Percentiles rank a stretch among this genome's conserved stretches.
These are phyloP conservation scores for Coemansia umbellata DNA, from an alignment of 192 early-diverging fungal genomes.

Conservation along the genomic window DNA sequence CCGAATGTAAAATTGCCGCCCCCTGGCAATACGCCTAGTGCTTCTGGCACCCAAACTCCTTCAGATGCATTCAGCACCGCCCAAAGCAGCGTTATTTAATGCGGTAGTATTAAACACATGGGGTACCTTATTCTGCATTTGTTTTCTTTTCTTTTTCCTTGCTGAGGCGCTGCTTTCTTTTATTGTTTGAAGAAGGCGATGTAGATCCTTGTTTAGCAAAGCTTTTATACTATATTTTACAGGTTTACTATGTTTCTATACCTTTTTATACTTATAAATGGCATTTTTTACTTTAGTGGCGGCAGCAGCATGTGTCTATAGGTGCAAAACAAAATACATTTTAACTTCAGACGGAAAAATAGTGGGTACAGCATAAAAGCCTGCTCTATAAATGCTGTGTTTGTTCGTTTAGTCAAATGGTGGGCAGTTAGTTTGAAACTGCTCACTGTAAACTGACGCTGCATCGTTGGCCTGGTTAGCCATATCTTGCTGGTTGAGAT, in stretches of 20 bases:
- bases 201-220: no score
- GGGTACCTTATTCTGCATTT: neutral
- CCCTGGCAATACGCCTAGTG: conserved; percentile 3
- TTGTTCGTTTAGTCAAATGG: conserved; percentile 36
- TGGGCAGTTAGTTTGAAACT: conserved; percentile 50
- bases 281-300: no score
- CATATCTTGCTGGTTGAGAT: conserved; percentile 42
- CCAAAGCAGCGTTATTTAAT: conserved; percentile 29
- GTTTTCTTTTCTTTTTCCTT: neutral
- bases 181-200: no score
- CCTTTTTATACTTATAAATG: no score
- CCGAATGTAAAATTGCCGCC: conserved; percentile 12
- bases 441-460: conserved; percentile 28
- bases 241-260: no score
- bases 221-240: no score
- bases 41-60: conserved; percentile 41
- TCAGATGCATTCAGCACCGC: conserved; percentile 49
- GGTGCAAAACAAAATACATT: conserved; percentile 1
- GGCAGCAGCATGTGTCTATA: no score
- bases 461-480: conserved; percentile 14
- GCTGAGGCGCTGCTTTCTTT: conserved; percentile 6
- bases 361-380: no score
- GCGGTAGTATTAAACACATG: neutral
- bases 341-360: neutral
- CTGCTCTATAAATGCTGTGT: no score